A percentile compares a stretch with the other conserved stretches of the same genome.
Evolutionary conservation across 441 rosid genomes (phyloP).

Genomic region (Manihot esculenta): DNA sequence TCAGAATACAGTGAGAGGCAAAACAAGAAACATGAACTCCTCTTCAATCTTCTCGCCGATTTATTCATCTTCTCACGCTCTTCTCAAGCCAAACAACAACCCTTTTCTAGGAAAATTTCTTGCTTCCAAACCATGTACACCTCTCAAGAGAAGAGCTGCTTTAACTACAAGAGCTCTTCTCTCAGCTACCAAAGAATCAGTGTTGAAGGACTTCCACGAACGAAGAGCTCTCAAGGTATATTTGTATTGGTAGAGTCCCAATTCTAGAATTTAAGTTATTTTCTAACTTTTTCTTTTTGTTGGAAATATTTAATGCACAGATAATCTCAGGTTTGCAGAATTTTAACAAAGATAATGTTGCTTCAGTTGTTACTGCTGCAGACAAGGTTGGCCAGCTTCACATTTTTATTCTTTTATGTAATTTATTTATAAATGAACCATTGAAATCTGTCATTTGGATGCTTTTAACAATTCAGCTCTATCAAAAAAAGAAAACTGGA

Average conservation of each 20-base stretch:
- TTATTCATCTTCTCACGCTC: slow-evolving; percentile 31
- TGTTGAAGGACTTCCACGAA: slow-evolving; percentile 45
- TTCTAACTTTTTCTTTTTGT: background rate
- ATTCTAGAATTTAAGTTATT: background rate
- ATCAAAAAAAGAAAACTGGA: too few species aligned
- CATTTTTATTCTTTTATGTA: background rate
- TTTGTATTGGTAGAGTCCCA: background rate
- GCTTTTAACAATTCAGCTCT: background rate
- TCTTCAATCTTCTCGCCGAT: slow-evolving; percentile 35
- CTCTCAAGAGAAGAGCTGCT: slow-evolving; percentile 25
- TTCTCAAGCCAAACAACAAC: slow-evolving; percentile 35
- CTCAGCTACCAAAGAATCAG: slow-evolving; percentile 38
- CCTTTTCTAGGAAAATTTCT: slow-evolving; percentile 29
- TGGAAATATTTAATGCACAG: slow-evolving; percentile 23
- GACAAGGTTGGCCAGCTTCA: slow-evolving; percentile 45
- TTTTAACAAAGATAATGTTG: slow-evolving; percentile 52
- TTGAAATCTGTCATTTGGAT: background rate
- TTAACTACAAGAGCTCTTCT: slow-evolving; percentile 35
- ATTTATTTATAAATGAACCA: too few species aligned
- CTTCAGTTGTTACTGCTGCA: slow-evolving; percentile 62
- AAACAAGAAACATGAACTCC: slow-evolving; percentile 26
- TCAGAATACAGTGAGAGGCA: background rate
- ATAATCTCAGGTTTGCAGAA: slow-evolving; percentile 61
- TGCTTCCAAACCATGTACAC: slow-evolving; percentile 28
- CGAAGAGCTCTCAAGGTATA: slow-evolving; percentile 54